These are phyloP conservation scores for Paecilomyces sp. DNA, from an alignment of 2,329 filamentous ascomycete species.

Conservation along the genomic window DNA sequence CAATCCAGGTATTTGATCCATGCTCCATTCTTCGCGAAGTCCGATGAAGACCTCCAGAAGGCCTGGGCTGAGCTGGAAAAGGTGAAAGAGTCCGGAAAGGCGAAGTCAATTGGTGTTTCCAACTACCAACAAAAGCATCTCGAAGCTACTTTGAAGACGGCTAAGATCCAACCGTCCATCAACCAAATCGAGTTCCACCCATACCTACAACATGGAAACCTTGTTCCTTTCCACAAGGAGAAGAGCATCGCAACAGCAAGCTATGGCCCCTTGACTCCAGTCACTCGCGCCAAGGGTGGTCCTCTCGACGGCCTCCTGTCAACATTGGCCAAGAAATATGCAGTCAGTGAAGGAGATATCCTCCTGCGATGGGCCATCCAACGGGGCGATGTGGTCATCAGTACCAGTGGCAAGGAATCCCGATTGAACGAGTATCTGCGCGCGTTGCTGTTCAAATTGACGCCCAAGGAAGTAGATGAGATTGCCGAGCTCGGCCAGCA, in stretches of 20 bases:
- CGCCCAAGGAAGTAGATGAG: slow-evolving; percentile 49
- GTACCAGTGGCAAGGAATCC: slow-evolving; percentile 55
- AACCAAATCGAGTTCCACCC: slow-evolving; percentile 41
- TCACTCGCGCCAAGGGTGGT: slow-evolving; percentile 48
- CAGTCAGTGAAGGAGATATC: slow-evolving; percentile 51
- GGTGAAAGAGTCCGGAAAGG: slow-evolving; percentile 49
- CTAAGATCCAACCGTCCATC: slow-evolving; percentile 19
- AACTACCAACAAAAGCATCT: slow-evolving; percentile 53
- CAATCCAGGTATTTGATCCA: slow-evolving; percentile 53
- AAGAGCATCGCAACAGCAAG: slow-evolving; percentile 35
- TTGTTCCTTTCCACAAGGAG: slow-evolving; percentile 33
- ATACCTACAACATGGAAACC: slow-evolving; percentile 39
- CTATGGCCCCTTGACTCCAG: slow-evolving; percentile 40
- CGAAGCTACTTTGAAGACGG: slow-evolving; percentile 42
- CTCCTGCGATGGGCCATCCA: slow-evolving; percentile 55
- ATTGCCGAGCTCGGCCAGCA: slow-evolving; percentile 42
- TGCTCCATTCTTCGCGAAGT: slow-evolving; percentile 50
- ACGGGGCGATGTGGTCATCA: slow-evolving; percentile 52
- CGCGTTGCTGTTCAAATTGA: slow-evolving; percentile 51
- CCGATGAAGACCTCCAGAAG: slow-evolving; percentile 47
- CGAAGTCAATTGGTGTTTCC: slow-evolving; percentile 56
- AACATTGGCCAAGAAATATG: slow-evolving; percentile 53
- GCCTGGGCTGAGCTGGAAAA: slow-evolving; percentile 56
- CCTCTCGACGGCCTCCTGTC: slow-evolving; percentile 49
- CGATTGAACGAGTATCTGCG: slow-evolving; percentile 52